phyloP scores from a whole-genome alignment of 2,329 filamentous ascomycete species.

The Aspergillus ruber region DNA sequence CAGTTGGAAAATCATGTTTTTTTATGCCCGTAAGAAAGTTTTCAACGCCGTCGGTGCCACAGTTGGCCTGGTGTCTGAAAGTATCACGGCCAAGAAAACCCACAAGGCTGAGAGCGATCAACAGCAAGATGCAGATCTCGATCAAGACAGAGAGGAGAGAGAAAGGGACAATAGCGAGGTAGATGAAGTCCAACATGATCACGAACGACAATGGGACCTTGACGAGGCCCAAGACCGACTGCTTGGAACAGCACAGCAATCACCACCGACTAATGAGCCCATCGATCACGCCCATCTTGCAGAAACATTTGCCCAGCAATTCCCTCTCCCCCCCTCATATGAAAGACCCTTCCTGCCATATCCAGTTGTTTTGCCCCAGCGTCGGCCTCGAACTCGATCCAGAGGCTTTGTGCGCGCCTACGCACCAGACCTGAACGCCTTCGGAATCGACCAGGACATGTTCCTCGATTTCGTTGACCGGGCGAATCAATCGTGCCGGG shows the following conservation, averaged over 20 bases:
- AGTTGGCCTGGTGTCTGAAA: constrained; percentile 21
- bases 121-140: background rate
- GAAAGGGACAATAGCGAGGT: background rate
- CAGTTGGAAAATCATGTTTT: no score
- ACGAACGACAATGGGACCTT: constrained; percentile 18
- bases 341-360: constrained; percentile 14
- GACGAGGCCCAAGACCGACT: constrained; percentile 21
- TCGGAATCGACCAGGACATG: constrained; percentile 29
- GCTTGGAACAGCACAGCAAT: background rate
- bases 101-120: constrained; percentile 7
- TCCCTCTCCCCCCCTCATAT: constrained; percentile 9
- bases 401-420: constrained; percentile 38
- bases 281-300: constrained; percentile 7
- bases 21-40: no score
- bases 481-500: constrained; percentile 34
- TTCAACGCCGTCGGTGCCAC: background rate
- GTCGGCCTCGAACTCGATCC: constrained; percentile 27
- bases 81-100: constrained; percentile 13
- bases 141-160: background rate
- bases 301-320: constrained; percentile 9
- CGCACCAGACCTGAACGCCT: constrained; percentile 28
- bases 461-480: constrained; percentile 34
- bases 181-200: background rate
- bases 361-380: constrained; percentile 37
- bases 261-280: background rate